These are phyloP conservation scores for Azolla pinnata DNA, from an alignment of 75 land plant genomes.

Conservation along the genomic window DNA sequence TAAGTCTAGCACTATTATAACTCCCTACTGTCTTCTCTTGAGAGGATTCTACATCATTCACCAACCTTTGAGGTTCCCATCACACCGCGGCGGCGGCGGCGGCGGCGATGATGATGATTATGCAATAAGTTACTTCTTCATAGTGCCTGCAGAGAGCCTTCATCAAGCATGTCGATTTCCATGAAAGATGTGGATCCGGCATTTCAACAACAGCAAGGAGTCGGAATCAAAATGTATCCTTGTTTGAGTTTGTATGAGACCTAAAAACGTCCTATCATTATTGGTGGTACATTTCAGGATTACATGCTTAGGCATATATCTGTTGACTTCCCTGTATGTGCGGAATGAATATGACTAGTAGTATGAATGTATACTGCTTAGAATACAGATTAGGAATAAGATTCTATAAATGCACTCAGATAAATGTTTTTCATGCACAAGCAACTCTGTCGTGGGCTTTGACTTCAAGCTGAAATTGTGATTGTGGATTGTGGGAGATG, in stretches of 20 bases:
- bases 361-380: too few relatives aligned
- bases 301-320: not conserved
- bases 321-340: too few relatives aligned
- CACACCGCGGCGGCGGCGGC: not conserved
- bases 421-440: too few relatives aligned
- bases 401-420: too few relatives aligned
- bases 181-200: constrained; percentile 56
- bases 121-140: not conserved
- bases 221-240: constrained; percentile 91
- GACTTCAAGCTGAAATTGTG: too few relatives aligned
- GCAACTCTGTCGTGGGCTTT: too few relatives aligned
- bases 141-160: not conserved
- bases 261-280: not conserved
- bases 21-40: not conserved
- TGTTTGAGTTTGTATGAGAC: not conserved
- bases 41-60: not conserved
- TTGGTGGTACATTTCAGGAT: not conserved
- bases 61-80: not conserved
- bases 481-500: too few relatives aligned
- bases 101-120: not conserved
- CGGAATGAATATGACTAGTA: too few relatives aligned
- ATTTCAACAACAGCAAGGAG: constrained; percentile 59
- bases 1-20: not conserved
- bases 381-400: too few relatives aligned
- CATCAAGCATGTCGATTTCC: constrained; percentile 32